Evolutionary conservation across 2,329 filamentous ascomycete species (phyloP).

Genomic region (Thelonectria blattea): DNA sequence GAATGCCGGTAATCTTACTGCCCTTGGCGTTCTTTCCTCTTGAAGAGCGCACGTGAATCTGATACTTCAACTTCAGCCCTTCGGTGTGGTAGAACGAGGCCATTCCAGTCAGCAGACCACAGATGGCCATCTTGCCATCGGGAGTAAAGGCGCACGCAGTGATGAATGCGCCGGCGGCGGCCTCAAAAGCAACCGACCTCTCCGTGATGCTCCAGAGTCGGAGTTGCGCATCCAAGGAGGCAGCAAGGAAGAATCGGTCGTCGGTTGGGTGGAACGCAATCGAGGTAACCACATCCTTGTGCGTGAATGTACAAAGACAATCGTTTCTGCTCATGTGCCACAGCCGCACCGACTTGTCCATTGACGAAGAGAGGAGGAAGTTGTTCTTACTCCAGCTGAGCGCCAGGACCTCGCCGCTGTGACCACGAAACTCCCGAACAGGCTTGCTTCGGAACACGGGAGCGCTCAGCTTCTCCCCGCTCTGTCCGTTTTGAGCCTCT

Average conservation of each 20-base stretch:
- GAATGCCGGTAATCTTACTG: conserved; percentile 96
- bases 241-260: conserved; percentile 95
- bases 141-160: conserved; percentile 94
- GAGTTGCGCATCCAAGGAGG: conserved; percentile 86
- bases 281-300: conserved; percentile 93
- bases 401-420: conserved; percentile 85
- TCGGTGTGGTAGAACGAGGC: conserved; percentile 95
- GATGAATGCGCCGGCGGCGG: conserved; percentile 81
- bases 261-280: conserved; percentile 94
- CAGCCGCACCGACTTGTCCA: conserved; percentile 95
- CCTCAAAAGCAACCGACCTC: conserved; percentile 86
- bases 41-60: conserved; percentile 92
- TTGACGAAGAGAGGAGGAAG: conserved; percentile 92
- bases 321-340: conserved; percentile 90
- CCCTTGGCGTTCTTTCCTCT: conserved; percentile 93
- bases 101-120: conserved; percentile 82
- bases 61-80: conserved; percentile 79
- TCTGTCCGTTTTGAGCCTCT: conserved; percentile 41
- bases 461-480: conserved; percentile 74
- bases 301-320: conserved; percentile 91
- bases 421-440: conserved; percentile 79
- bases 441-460: conserved; percentile 87
- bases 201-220: conserved; percentile 97
- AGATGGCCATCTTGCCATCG: conserved; percentile 87
- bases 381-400: conserved; percentile 99